phyloP scores from a whole-genome alignment of 1,284 basidiomycete species.

The Naganishia albida region DNA sequence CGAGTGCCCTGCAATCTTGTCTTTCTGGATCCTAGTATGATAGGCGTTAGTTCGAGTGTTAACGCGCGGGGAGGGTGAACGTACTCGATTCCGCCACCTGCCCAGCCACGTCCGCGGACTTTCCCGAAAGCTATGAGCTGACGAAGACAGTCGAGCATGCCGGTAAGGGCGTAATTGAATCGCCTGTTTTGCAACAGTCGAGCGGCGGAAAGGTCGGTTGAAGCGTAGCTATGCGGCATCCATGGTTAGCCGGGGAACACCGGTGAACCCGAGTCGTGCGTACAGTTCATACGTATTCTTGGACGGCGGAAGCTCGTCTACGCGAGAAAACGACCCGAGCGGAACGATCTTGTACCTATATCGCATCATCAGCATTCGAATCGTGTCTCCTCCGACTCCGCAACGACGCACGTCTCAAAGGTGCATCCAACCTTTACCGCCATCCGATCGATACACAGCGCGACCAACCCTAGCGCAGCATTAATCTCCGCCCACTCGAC shows the following conservation, averaged over 20 bases:
- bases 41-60: conserved; percentile 31
- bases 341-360: conserved; percentile 81
- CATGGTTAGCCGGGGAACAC: no score
- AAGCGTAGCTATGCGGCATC: conserved; percentile 59
- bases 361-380: not conserved
- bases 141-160: conserved; percentile 89
- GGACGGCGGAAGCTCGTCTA: conserved; percentile 78
- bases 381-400: not conserved
- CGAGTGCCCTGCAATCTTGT: conserved; percentile 92
- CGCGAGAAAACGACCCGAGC: conserved; percentile 87
- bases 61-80: conserved; percentile 28
- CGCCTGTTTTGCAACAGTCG: conserved; percentile 88
- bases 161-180: conserved; percentile 95
- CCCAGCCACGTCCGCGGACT: conserved; percentile 71
- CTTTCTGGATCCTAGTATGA: conserved; percentile 73
- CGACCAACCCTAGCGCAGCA: conserved; percentile 95
- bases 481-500: conserved; percentile 99
- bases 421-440: conserved; percentile 83
- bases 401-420: conserved; percentile 70
- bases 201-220: conserved; percentile 74
- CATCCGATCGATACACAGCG: conserved; percentile 87
- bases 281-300: conserved; percentile 84
- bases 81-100: conserved; percentile 65
- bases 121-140: conserved; percentile 84
- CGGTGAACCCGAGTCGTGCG: no score